Base-by-base conservation (phyloP, 2,329 filamentous ascomycete genomes). In the Colletotrichum noveboracense region DNA sequence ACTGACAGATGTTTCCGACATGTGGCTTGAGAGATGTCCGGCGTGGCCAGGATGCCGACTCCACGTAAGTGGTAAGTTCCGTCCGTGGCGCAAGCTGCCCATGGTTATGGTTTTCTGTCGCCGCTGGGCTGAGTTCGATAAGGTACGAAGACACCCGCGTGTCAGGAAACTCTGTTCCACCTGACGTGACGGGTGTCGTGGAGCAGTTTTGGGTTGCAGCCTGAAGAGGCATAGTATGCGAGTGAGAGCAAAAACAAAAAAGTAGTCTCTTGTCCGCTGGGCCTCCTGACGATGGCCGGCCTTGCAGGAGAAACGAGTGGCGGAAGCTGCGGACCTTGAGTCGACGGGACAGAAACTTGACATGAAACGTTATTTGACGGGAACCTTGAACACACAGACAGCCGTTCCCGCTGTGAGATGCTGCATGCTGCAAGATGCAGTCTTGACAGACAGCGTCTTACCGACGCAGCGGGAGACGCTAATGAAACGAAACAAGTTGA, bases 401-500 rank as follows among this genome's bases (percentile, higher is more conserved):
- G 60, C 58, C 60, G 71, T 71, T 74, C 71, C 60, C 71, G 66
- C 26, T n/a, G 26, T 48, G 16, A 64, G 69, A 58, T 60, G 69
- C 55, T 21, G 14, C 56, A 55, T 62, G 43, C 43, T 52, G 67
- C 67, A 32, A 70, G 43, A 48, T 76, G 48, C 34, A 52, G 58
- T 38, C 32, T 73, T 76, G 70, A 73, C 48, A 69, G 58, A 52
- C 43, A 4, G 18, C 30, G 58, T 74, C 74, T 66, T 74, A 68
- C 58, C 74, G 64, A 32, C 14, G 58, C 58, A 52, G 67, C 56
- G 67, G 56, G 48, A 71, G 26, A 38, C 24, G 34, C 16, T 14
- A 32, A 30, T 76, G 74, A 76, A 74, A 75, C 73, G 58, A 73
- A 68, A 68, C 64, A 34, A 52, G 55, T 32, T 48, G 26, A 70